A percentile compares a stretch with the other conserved stretches of the same genome.
These are phyloP conservation scores for Penicillium vulpinum DNA, from an alignment of 2,329 filamentous ascomycete species.

Conservation along the genomic window DNA sequence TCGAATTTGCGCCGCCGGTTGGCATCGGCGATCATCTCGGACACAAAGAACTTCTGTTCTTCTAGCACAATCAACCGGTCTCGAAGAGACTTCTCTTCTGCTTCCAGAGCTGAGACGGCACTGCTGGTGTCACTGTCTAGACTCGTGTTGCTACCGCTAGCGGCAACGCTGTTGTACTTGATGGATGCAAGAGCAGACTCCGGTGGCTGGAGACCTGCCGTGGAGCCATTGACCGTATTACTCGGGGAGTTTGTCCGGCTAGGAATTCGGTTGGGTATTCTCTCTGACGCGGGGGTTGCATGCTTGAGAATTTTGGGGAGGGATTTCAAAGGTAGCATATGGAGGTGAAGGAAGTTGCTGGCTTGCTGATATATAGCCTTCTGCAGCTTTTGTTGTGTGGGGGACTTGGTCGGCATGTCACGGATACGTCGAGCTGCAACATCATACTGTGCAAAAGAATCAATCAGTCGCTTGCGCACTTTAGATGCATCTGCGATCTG, in stretches of 20 bases:
- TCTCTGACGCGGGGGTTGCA: slow-evolving; percentile 54
- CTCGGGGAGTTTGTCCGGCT: slow-evolving; percentile 23
- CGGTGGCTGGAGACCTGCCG: slow-evolving; percentile 31
- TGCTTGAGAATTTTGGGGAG: slow-evolving; percentile 68
- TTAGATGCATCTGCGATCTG: slow-evolving; percentile 85
- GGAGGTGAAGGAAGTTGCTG: slow-evolving; percentile 78
- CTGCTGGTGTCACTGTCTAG: slow-evolving; percentile 56
- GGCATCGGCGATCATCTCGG: slow-evolving; percentile 78
- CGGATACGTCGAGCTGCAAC: slow-evolving; percentile 76
- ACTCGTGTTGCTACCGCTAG: slow-evolving; percentile 53
- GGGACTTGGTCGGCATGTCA: slow-evolving; percentile 71
- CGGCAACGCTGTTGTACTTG: slow-evolving; percentile 55
- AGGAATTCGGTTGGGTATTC: slow-evolving; percentile 18
- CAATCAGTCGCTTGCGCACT: slow-evolving; percentile 83
- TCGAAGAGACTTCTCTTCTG: slow-evolving; percentile 77
- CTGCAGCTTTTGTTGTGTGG: slow-evolving; percentile 73
- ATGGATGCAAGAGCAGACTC: slow-evolving; percentile 58
- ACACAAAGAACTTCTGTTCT: slow-evolving; percentile 87
- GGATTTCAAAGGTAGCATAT: slow-evolving; percentile 84
- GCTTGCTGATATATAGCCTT: slow-evolving; percentile 80
- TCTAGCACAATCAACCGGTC: slow-evolving; percentile 82
- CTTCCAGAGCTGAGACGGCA: slow-evolving; percentile 67
- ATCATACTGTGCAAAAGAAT: slow-evolving; percentile 87
- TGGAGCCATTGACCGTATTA: slow-evolving; percentile 25
- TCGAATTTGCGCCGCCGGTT: slow-evolving; percentile 78